Evolutionary conservation across 371 early-diverging fungal species (phyloP).

Genomic region (Lichtheimia corymbifera): DNA sequence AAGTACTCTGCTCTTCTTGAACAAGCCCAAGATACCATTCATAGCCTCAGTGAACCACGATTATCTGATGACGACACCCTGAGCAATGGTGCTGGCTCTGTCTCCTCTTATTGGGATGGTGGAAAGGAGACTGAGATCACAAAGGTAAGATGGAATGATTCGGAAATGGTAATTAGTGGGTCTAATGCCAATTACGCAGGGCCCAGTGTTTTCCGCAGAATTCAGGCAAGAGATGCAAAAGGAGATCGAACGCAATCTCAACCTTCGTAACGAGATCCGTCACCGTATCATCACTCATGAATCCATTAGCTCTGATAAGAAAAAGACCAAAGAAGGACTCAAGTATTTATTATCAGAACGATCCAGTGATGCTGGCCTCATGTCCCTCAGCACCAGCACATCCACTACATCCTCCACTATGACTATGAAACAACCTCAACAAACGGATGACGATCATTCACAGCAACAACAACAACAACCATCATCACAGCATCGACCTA

Average conservation of each 20-base stretch:
- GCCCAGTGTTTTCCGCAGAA: conserved; percentile 56
- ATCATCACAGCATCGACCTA: neutral
- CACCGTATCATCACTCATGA: conserved; percentile 50
- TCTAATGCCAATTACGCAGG: conserved; percentile 19
- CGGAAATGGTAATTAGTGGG: too few relatives aligned
- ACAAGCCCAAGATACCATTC: conserved; percentile 70
- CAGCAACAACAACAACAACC: conserved; percentile 8
- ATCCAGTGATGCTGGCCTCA: conserved; percentile 18
- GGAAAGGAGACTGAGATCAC: conserved; percentile 50
- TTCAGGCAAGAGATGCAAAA: conserved; percentile 58
- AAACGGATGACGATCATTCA: conserved; percentile 8
- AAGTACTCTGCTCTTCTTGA: conserved; percentile 66
- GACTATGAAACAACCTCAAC: conserved; percentile 7
- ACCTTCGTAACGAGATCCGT: conserved; percentile 44
- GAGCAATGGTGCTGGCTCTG: conserved; percentile 26
- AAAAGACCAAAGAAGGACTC: conserved; percentile 48
- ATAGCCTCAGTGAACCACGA: conserved; percentile 51
- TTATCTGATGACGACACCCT: conserved; percentile 40
- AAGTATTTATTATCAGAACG: conserved; percentile 51
- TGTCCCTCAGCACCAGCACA: conserved; percentile 10
- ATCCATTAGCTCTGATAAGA: conserved; percentile 32
- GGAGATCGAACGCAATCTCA: conserved; percentile 52
- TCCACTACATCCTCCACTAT: conserved; percentile 29
- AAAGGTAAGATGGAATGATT: conserved; percentile 27
- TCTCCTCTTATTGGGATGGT: conserved; percentile 30